phyloP scores from a whole-genome alignment of 2,329 filamentous ascomycete genomes.

The Cadophora sp. region DNA sequence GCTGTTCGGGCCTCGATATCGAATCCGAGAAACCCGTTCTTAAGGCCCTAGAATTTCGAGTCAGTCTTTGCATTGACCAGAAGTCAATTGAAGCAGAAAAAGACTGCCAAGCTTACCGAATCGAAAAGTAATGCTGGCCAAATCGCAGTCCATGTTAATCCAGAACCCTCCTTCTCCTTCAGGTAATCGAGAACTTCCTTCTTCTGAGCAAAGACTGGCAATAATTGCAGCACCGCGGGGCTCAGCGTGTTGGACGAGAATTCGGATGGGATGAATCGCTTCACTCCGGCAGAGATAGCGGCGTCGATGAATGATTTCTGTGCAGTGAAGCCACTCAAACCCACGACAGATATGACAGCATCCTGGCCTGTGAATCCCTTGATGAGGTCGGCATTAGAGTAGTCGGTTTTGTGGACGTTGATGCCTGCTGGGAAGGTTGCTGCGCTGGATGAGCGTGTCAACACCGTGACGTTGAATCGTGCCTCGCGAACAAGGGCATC shows the following conservation, averaged over 20 bases:
- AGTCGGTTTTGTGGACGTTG: conserved; percentile 49
- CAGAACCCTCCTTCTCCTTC: conserved; percentile 40
- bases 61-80: too few relatives aligned
- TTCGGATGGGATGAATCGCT: conserved; percentile 65
- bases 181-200: conserved; percentile 49
- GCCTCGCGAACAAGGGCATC: neutral
- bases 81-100: neutral
- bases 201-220: conserved; percentile 50
- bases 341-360: conserved; percentile 29
- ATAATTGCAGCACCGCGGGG: conserved; percentile 33
- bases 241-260: conserved; percentile 53
- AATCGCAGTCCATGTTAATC: conserved; percentile 48
- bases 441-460: conserved; percentile 41
- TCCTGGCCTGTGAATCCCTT: conserved; percentile 43
- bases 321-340: conserved; percentile 8
- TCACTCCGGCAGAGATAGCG: conserved; percentile 62
- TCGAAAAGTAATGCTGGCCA: conserved; percentile 39
- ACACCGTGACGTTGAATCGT: conserved; percentile 10
- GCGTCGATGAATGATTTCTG: conserved; percentile 56
- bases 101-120: conserved; percentile 23
- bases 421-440: conserved; percentile 43
- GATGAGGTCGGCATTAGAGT: conserved; percentile 45
- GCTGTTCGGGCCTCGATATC: conserved; percentile 44
- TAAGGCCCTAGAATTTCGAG: conserved; percentile 4
- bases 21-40: conserved; percentile 43